Percentiles rank a stretch among this genome's conserved stretches.
These are phyloP conservation scores for Hypoxylon sp. DNA, from an alignment of 2,329 filamentous ascomycete species.

Conservation along the genomic window DNA sequence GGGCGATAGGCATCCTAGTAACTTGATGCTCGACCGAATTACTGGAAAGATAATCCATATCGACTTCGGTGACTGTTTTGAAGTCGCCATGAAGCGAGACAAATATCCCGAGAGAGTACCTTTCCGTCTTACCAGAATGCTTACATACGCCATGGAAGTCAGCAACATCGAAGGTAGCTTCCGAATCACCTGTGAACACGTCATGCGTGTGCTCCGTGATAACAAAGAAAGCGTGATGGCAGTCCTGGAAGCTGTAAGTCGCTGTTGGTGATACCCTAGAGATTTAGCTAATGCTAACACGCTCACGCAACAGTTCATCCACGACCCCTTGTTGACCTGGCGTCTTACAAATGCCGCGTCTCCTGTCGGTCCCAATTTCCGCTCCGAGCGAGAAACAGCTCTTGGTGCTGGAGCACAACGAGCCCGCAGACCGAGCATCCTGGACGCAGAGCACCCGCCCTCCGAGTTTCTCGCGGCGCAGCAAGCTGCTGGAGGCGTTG, in stretches of 20 bases:
- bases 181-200: constrained; percentile 96
- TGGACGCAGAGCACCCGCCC: constrained; percentile 72
- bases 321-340: constrained; percentile 99
- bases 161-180: constrained; percentile 99
- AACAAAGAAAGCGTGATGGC: constrained; percentile 99
- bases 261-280: neutral
- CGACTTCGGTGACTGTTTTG: constrained; percentile 99
- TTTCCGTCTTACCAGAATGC: constrained; percentile 97
- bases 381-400: constrained; percentile 69
- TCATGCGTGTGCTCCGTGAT: constrained; percentile 95
- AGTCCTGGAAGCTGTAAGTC: constrained; percentile 92
- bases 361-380: constrained; percentile 76
- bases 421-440: constrained; percentile 75
- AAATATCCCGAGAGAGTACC: constrained; percentile 98
- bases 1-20: constrained; percentile 96
- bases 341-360: constrained; percentile 78
- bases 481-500: constrained; percentile 47
- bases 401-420: constrained; percentile 64
- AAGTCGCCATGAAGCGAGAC: constrained; percentile 99
- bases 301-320: constrained; percentile 81
- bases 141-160: constrained; percentile 99
- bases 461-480: constrained; percentile 68
- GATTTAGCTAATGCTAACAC: constrained; percentile 38
- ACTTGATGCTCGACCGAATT: constrained; percentile 95
- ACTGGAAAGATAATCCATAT: constrained; percentile 99